Conservation (phyloP, 1,284 basidiomycete genomes). For the Somion occarium region DNA sequence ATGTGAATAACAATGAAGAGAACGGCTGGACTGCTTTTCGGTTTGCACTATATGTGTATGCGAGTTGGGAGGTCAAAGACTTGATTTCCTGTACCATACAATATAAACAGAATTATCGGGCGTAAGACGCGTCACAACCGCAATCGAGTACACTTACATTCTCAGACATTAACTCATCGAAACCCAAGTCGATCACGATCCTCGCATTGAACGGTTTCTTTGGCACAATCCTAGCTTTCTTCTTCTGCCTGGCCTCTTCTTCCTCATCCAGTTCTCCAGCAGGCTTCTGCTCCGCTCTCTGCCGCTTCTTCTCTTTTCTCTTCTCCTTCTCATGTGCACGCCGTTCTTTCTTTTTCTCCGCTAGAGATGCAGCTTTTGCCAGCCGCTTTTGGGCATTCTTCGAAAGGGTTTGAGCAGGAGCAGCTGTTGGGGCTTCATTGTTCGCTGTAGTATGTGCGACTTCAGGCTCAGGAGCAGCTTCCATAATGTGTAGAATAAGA, state of each 20-base stretch:
- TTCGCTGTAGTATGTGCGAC: not conserved
- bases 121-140: not conserved
- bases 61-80: conserved; percentile 85
- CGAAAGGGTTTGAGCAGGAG: conserved; percentile 41
- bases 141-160: conserved; percentile 59
- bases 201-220: conserved; percentile 61
- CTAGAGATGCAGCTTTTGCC: conserved; percentile 60
- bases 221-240: conserved; percentile 36
- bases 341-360: conserved; percentile 70
- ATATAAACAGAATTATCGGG: not conserved
- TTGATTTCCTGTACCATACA: conserved; percentile 66
- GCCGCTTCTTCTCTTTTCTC: conserved; percentile 61
- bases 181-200: conserved; percentile 88
- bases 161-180: conserved; percentile 92
- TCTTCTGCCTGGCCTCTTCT: conserved; percentile 33
- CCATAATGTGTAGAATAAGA: too few species aligned
- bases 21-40: conserved; percentile 72
- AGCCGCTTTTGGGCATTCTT: conserved; percentile 82
- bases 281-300: conserved; percentile 48
- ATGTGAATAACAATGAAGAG: conserved; percentile 70
- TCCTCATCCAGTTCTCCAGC: conserved; percentile 44
- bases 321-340: conserved; percentile 71
- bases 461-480: not conserved
- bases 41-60: conserved; percentile 87
- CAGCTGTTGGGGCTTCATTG: not conserved